Evolutionary conservation across 2,329 filamentous ascomycete genomes (phyloP).

Genomic region (Xylariaceae sp.): DNA sequence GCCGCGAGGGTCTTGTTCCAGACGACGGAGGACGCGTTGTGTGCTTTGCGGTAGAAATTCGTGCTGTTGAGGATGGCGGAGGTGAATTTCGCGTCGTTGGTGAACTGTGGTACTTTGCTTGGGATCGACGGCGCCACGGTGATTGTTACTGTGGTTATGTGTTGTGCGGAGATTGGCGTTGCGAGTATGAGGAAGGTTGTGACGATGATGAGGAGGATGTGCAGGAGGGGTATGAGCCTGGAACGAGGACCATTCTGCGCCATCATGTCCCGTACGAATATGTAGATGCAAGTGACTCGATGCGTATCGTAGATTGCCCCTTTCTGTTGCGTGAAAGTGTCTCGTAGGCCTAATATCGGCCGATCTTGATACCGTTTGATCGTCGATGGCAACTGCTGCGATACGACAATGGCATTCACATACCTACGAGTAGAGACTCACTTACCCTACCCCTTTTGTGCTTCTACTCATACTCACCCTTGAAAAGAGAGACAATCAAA

Average conservation of each 20-base stretch:
- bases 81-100: conserved; percentile 37
- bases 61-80: conserved; percentile 59
- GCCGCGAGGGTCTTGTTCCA: conserved; percentile 61
- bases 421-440: background rate
- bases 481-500: background rate
- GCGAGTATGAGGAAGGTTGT: conserved; percentile 7
- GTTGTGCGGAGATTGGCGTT: conserved; percentile 3
- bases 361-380: background rate
- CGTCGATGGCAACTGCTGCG: background rate
- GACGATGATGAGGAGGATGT: background rate
- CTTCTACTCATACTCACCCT: background rate
- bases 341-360: no score
- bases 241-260: background rate
- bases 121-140: conserved; percentile 26
- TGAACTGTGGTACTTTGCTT: conserved; percentile 31
- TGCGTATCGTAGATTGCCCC: no score
- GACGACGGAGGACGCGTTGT: conserved; percentile 52
- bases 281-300: no score
- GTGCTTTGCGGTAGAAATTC: conserved; percentile 59
- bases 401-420: background rate
- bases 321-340: no score
- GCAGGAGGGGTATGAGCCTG: background rate
- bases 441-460: background rate
- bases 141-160: conserved; percentile 17
- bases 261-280: background rate